A percentile compares a stretch with the other conserved stretches of the same genome.
phyloP scores from a whole-genome alignment of 306 rosid species.

The Lathyrus tuberosus region DNA sequence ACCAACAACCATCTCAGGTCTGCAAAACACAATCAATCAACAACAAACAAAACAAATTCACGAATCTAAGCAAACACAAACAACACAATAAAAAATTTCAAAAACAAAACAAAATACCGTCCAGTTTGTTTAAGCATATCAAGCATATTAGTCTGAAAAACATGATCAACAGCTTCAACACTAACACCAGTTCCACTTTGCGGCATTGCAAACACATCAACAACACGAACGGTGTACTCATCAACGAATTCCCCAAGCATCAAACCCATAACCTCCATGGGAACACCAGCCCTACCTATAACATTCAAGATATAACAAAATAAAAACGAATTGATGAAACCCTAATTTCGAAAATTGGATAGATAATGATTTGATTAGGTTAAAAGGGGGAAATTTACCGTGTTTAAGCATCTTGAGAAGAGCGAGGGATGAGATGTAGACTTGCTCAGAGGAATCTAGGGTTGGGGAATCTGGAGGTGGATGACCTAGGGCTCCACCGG shows the following conservation, averaged over 20 bases:
- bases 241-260: constrained; percentile 96
- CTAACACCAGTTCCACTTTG: constrained; percentile 99
- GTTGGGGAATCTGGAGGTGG: constrained; percentile 94
- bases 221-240: constrained; percentile 91
- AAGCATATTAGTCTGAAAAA: constrained; percentile 96
- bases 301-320: neutral
- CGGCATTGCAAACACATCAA: constrained; percentile 97
- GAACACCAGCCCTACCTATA: constrained; percentile 94
- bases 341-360: constrained; percentile 37
- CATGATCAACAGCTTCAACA: constrained; percentile 97
- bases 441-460: constrained; percentile 92
- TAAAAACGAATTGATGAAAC: constrained; percentile 2
- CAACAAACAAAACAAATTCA: constrained; percentile 3
- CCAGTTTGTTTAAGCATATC: constrained; percentile 99
- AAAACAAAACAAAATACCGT: constrained; percentile 48
- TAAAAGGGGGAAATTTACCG: constrained; percentile 47
- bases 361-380: constrained; percentile 12
- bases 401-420: constrained; percentile 96
- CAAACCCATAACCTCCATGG: constrained; percentile 99
- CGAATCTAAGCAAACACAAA: constrained; percentile 2
- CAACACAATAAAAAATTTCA: neutral
- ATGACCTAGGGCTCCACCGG: constrained; percentile 85
- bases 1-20: constrained; percentile 99
- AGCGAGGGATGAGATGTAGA: constrained; percentile 92
- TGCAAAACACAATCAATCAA: constrained; percentile 45